A percentile compares a stretch with the other conserved stretches of the same genome.
Conservation (phyloP, 345 rosid genomes). For the Raphanus sativus region DNA sequence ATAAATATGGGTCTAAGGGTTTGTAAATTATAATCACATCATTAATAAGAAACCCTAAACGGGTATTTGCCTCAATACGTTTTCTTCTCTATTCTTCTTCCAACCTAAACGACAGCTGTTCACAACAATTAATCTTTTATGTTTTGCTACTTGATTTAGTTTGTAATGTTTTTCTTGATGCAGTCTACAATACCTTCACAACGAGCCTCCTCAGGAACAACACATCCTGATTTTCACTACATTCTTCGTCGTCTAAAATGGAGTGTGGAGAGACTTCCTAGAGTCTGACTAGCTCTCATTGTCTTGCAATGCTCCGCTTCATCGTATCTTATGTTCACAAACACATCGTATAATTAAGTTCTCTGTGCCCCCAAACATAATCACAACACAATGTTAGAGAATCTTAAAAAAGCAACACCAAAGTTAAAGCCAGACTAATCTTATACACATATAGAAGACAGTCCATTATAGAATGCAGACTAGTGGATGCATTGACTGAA, state of each 20-base stretch:
- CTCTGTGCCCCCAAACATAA: slow-evolving; percentile 50
- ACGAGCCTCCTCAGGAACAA: slow-evolving; percentile 47
- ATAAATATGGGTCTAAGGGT: too few relatives aligned
- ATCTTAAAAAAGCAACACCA: neutral
- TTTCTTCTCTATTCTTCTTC: too few relatives aligned
- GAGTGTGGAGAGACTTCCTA: slow-evolving; percentile 92
- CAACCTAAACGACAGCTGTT: too few relatives aligned
- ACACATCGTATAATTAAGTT: slow-evolving; percentile 88
- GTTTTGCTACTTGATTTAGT: neutral
- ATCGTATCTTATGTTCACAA: slow-evolving; percentile 85
- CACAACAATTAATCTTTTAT: neutral
- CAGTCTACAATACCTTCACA: slow-evolving; percentile 90
- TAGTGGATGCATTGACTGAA: slow-evolving; percentile 9
- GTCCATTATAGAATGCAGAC: neutral
- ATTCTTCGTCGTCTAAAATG: slow-evolving; percentile 37
- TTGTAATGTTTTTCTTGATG: slow-evolving; percentile 58
- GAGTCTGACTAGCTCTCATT: slow-evolving; percentile 90
- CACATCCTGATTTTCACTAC: slow-evolving; percentile 46
- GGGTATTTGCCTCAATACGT: too few relatives aligned
- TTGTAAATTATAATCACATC: too few relatives aligned
- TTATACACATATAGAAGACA: neutral
- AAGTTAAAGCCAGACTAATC: neutral
- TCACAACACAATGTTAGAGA: neutral
- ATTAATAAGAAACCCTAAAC: too few relatives aligned
- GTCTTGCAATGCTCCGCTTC: slow-evolving; percentile 99